phyloP scores from a whole-genome alignment of 1,284 basidiomycete genomes.

The Gymnopus androsaceus region DNA sequence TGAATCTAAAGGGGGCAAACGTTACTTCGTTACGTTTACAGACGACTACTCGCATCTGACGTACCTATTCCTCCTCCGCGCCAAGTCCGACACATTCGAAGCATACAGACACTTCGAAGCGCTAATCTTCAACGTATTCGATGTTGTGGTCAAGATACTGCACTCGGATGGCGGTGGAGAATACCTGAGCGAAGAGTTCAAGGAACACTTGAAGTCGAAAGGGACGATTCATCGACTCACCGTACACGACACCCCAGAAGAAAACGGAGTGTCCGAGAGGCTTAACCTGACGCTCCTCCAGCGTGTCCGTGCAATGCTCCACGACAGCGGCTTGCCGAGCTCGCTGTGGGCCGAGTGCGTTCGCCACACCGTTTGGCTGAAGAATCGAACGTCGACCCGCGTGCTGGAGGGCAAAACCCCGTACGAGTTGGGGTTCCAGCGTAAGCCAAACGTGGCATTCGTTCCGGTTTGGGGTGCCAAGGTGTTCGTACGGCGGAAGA shows the following conservation, averaged over 20 bases:
- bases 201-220: slow-evolving; percentile 13
- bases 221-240: slow-evolving; percentile 29
- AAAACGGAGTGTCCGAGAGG: slow-evolving; percentile 34
- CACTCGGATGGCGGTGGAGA: slow-evolving; percentile 31
- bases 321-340: slow-evolving; percentile 18
- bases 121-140: slow-evolving; percentile 12
- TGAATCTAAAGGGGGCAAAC: slow-evolving; percentile 23
- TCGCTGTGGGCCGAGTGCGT: slow-evolving; percentile 26
- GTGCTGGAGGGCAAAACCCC: slow-evolving; percentile 24
- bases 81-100: slow-evolving; percentile 24
- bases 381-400: slow-evolving; percentile 28
- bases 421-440: slow-evolving; percentile 19
- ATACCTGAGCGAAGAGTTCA: slow-evolving; percentile 23
- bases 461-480: no score
- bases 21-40: slow-evolving; percentile 27
- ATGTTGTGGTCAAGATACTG: slow-evolving; percentile 17
- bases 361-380: slow-evolving; percentile 24
- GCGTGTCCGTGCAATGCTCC: slow-evolving; percentile 22
- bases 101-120: slow-evolving; percentile 19
- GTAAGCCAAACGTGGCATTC: no score
- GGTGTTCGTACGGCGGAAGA: no score
- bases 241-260: slow-evolving; percentile 32
- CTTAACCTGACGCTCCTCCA: slow-evolving; percentile 29
- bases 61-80: slow-evolving; percentile 21
- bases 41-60: slow-evolving; percentile 26